Conservation (phyloP, 2,329 filamentous ascomycete genomes). For the Hymenoscyphus fraxineus region DNA sequence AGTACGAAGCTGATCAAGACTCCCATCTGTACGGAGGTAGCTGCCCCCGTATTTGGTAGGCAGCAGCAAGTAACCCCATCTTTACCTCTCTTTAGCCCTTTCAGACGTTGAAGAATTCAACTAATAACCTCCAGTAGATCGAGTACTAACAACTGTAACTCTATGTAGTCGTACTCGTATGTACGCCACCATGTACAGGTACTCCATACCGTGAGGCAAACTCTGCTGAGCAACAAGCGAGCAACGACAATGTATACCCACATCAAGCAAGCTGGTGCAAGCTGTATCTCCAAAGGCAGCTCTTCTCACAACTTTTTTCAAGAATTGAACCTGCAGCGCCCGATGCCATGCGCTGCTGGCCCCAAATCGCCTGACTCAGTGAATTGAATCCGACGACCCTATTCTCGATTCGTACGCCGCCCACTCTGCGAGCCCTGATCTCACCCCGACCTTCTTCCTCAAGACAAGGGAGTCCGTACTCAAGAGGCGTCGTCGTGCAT, state of each 20-base stretch:
- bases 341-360: constrained; percentile 13
- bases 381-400: background rate
- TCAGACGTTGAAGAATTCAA: no score
- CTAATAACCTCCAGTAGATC: background rate
- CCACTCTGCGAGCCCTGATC: constrained; percentile 10
- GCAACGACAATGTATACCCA: background rate
- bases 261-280: background rate
- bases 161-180: background rate
- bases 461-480: constrained; percentile 6
- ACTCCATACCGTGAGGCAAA: background rate
- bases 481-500: constrained; percentile 5
- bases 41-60: no score
- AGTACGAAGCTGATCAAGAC: background rate
- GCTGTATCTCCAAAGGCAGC: background rate
- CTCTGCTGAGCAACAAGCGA: background rate
- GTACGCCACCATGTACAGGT: background rate
- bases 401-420: constrained; percentile 13
- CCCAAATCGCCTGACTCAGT: no score
- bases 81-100: background rate
- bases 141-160: background rate
- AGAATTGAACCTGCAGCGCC: constrained; percentile 5
- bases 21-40: background rate
- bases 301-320: background rate
- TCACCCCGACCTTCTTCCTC: background rate
- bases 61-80: background rate